Percentiles rank a stretch among this genome's conserved stretches.
phyloP scores from a whole-genome alignment of 2,329 filamentous ascomycete species.

The Cladosporium cucumerinum region DNA sequence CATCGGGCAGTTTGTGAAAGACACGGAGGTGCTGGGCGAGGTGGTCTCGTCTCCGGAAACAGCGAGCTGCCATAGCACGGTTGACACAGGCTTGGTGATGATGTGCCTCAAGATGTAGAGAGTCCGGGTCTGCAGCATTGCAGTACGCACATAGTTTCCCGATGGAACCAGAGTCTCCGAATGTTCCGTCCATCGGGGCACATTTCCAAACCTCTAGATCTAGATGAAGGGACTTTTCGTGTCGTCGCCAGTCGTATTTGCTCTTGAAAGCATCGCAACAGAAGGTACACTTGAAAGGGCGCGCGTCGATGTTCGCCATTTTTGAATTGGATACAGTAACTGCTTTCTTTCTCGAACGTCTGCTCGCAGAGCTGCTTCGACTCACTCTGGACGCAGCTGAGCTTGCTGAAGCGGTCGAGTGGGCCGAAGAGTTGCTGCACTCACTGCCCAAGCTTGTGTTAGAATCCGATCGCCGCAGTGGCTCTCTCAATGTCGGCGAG shows the following conservation, averaged over 20 bases:
- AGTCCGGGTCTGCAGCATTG: not conserved
- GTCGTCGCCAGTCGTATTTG: slow-evolving; percentile 16
- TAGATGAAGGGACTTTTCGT: slow-evolving; percentile 14
- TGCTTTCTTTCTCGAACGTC: not conserved
- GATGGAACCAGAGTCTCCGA: not conserved
- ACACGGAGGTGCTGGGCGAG: slow-evolving; percentile 12
- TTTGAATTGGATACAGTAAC: not conserved
- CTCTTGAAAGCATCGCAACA: slow-evolving; percentile 15
- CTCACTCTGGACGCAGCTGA: not conserved
- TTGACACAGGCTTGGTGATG: slow-evolving; percentile 4
- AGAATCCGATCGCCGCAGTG: slow-evolving; percentile 1
- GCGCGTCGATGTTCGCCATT: not conserved
- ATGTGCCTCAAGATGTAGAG: not conserved
- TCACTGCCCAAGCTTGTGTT: slow-evolving; percentile 4
- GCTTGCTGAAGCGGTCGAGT: slow-evolving; percentile 12
- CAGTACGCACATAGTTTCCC: slow-evolving; percentile 1
- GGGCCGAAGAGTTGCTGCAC: slow-evolving; percentile 6
- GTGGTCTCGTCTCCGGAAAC: slow-evolving; percentile 11
- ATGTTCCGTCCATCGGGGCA: not conserved
- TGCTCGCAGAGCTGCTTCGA: slow-evolving; percentile 1
- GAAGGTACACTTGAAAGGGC: slow-evolving; percentile 14
- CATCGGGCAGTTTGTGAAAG: not conserved
- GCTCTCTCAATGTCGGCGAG: not conserved
- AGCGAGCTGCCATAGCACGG: not conserved
- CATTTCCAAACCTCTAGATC: slow-evolving; percentile 10